Evolutionary conservation across 1,139 yeast genomes (phyloP).

Genomic region (Saccharomyces hybrid): DNA sequence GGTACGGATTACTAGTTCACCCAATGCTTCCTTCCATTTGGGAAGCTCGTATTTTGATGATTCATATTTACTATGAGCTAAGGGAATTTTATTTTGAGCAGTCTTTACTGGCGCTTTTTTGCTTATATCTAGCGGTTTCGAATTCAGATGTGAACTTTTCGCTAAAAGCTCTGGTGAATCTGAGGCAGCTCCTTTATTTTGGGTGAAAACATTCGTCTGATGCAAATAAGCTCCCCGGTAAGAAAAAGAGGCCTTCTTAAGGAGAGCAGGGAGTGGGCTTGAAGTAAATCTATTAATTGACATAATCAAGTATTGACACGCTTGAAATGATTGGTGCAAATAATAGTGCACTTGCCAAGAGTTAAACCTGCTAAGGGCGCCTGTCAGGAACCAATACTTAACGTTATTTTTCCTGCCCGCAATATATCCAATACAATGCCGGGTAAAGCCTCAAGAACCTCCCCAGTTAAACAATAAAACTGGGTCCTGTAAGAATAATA

Average conservation of each 20-base stretch:
- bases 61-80: slow-evolving; percentile 54
- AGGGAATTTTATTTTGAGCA: not conserved
- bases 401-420: not conserved
- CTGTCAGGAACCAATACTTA: not conserved
- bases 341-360: not conserved
- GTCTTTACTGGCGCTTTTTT: not conserved
- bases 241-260: not conserved
- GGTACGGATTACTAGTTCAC: slow-evolving; percentile 59
- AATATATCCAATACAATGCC: not conserved
- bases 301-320: not conserved
- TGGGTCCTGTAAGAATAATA: not conserved
- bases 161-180: slow-evolving; percentile 20
- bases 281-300: not conserved
- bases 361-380: not conserved
- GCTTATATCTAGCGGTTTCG: slow-evolving; percentile 15
- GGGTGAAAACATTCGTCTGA: slow-evolving; percentile 4
- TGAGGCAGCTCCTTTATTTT: slow-evolving; percentile 2
- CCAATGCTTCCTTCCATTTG: slow-evolving; percentile 61
- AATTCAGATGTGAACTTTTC: slow-evolving; percentile 14
- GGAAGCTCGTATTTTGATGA: slow-evolving; percentile 52
- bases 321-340: not conserved
- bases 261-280: not conserved
- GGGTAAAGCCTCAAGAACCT: not conserved
- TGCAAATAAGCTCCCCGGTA: slow-evolving; percentile 4
- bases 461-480: not conserved